Evolutionary conservation across 164 flowering plant genomes (phyloP), one percentile per base, ranked within the genome.

Genomic region (Annona cherimola): DNA sequence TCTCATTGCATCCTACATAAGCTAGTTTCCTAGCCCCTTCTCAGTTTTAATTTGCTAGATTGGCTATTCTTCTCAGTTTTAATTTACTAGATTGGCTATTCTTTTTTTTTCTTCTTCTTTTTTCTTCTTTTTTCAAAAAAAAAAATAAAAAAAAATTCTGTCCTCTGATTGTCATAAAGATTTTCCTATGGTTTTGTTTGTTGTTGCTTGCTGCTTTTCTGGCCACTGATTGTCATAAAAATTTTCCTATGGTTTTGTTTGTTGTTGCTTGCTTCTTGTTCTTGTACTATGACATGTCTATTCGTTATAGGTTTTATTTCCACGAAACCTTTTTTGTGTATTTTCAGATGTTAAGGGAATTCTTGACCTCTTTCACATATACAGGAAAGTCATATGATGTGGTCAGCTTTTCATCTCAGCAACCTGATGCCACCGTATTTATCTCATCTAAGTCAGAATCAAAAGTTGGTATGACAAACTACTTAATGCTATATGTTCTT

Each of bases 351-450:
- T 61, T 26, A 61, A 7, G 35, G 35, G 35, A 26, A 26, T 26
- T 61, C 39, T 5, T 61, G 0, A 61, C 26, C 26, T 61, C 2
- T n/a, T 26, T 18, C 12, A 45, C 42, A 39, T 81, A 57, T 26
- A 70, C 83, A 93, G 98, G 98, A 54, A 86, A 85, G 70, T 75
- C 76, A 57, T 89, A 86, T 76, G 86, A 85, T 26, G 45, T 93
- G 59, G 86, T 87, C 66, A 88, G 85, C 74, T 82, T 57, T 79
- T 79, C 81, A 19, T 64, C 85, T 79, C 84, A 83, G 59, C 85
- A 83, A 41, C 81, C 86, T 19, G 86, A 87, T 71, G 88, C 89
- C 19, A 81, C 83, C 0, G 92, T 93, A 40, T 83, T 93, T 70
- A 35, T 82, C 43, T 66, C 92, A 11, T 85, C 89, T 69, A 69